Base-by-base conservation (phyloP, 2,329 filamentous ascomycete genomes). In the Chaetomiaceae sp. region DNA sequence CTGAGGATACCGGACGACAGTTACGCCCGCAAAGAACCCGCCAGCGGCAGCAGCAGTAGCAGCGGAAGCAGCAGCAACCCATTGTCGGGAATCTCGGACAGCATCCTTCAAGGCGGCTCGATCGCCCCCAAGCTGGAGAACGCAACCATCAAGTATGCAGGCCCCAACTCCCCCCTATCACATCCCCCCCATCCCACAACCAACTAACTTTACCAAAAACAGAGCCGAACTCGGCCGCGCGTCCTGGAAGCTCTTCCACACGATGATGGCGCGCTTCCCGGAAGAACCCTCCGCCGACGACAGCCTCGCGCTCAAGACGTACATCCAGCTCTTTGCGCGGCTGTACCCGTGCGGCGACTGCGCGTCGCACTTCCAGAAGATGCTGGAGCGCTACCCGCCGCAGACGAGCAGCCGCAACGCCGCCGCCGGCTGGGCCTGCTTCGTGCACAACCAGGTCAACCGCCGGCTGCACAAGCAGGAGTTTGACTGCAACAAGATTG, bases 81-180 rank as follows among this genome's bases (percentile, higher is more conserved):
- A 10, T 63, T 60, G 16, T 57, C 73, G 19, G 73, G 74, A 47
- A 60, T 80, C 25, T 69, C 78, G 1, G 66, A 71, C 21, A 68
- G 68, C 38, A 68, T 85, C 16, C 72, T 89, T 19, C 74, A 76
- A 16, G 87, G 86, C 50, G 81, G 81, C 49, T 84, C 83, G 3
- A 92, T 90, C 62, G 87, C 87, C 44, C 85, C 87, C 1, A 90
- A 89, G 69, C 73, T 93, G 47, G 88, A 87, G 63, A 93, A 93
- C 69, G 87, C 85, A 54, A 93, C 88, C 6, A 73, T 82, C 48
- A 93, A 92, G 83, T 86, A 73, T 44, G 75, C 41, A 44, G 25
- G 31, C 34, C 19, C 25, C 37, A 12, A 13, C 41, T 16, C 33
- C 12, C 37, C 44, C 46, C 50, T 60, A 52, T 57, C n/a, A n/a